Base-by-base conservation (phyloP, 108 stramenopile genomes). In the Skeletonema tropicum region DNA sequence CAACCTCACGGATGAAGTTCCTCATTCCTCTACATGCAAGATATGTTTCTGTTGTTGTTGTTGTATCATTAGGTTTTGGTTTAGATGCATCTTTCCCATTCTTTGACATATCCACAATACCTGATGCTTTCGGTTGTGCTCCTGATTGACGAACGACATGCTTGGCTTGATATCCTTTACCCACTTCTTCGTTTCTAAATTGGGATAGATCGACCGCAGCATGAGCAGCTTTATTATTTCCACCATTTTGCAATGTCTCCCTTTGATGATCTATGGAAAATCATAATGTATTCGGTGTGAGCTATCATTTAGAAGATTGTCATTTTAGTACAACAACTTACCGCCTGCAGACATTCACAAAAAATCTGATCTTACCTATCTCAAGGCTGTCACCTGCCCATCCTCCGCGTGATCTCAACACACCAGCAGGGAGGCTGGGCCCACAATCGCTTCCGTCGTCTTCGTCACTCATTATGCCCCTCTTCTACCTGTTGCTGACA, bases 141-240 rank as follows among this genome's bases (percentile, higher is more conserved):
- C 52, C 57, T 68, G 52, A 78, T 69, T 95, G 94, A 25, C 94
- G 81, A 15, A 95, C 78, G 1, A 95, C 94, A 83, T 90, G 87
- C 60, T 79, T 83, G 7, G 94, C 94, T 83, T 95, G 90, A 67
- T 95, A 95, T 35, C 94, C 94, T 68, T 78, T 79, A 0, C 94
- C 94, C 2, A 95, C 94, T 73, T 86, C 83, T 35, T 64, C 67
- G 66, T 95, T 95, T 66, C 82, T 89, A 69, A 95, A 95, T 64
- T 95, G 94, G 11, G 68, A 60, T 21, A 91, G 45, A 71, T 95
- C 90, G 7, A 92, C 90, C n/a, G 90, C 90, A 25, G 74, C 72
- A 64, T 71, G 69, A 29, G 21, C 42, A 35, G 30, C 11, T 76
- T 25, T 71, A 13, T 23, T 59, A 14, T 38, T 35, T 23, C 39